These are phyloP conservation scores for Sarocladiaceae sp. DNA, from an alignment of 2,329 filamentous ascomycete species.

Conservation along the genomic window DNA sequence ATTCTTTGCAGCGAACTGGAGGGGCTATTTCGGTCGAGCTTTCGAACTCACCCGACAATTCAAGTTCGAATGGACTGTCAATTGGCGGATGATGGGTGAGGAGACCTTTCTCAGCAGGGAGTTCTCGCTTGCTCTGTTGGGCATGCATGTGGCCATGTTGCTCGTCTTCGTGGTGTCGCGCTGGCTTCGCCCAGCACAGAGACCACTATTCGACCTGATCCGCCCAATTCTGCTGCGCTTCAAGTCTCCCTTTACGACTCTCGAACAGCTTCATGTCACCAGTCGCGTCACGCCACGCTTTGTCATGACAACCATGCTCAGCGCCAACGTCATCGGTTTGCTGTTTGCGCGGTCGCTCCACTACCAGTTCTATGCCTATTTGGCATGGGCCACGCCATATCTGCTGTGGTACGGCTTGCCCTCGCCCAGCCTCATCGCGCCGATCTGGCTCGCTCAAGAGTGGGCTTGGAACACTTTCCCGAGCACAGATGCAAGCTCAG, in stretches of 20 bases:
- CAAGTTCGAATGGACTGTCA: slow-evolving; percentile 97
- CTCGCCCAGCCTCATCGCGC: slow-evolving; percentile 63
- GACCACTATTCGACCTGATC: slow-evolving; percentile 51
- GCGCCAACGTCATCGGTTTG: slow-evolving; percentile 73
- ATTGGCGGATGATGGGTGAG: slow-evolving; percentile 94
- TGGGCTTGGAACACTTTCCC: slow-evolving; percentile 94
- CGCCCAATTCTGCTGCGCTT: slow-evolving; percentile 34
- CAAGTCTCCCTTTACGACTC: slow-evolving; percentile 39
- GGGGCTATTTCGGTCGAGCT: slow-evolving; percentile 73
- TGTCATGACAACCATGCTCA: slow-evolving; percentile 71
- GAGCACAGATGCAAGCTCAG: slow-evolving; percentile 58
- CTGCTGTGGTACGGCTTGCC: slow-evolving; percentile 75
- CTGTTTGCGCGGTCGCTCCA: slow-evolving; percentile 85
- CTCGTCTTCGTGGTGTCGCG: slow-evolving; percentile 58
- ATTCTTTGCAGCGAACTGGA: slow-evolving; percentile 62
- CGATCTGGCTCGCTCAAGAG: slow-evolving; percentile 75
- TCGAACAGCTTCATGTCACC: slow-evolving; percentile 54
- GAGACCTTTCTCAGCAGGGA: slow-evolving; percentile 65
- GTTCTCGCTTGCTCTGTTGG: slow-evolving; percentile 67
- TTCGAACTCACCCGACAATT: slow-evolving; percentile 92
- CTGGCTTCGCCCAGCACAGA: slow-evolving; percentile 69
- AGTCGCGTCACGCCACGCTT: slow-evolving; percentile 64
- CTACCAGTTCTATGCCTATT: slow-evolving; percentile 93
- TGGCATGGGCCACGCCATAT: slow-evolving; percentile 85
- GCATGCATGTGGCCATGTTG: slow-evolving; percentile 62